Percentiles rank a stretch among this genome's conserved stretches.
Evolutionary conservation across 2,329 filamentous ascomycete genomes (phyloP).

Genomic region (Fusarium hostae): DNA sequence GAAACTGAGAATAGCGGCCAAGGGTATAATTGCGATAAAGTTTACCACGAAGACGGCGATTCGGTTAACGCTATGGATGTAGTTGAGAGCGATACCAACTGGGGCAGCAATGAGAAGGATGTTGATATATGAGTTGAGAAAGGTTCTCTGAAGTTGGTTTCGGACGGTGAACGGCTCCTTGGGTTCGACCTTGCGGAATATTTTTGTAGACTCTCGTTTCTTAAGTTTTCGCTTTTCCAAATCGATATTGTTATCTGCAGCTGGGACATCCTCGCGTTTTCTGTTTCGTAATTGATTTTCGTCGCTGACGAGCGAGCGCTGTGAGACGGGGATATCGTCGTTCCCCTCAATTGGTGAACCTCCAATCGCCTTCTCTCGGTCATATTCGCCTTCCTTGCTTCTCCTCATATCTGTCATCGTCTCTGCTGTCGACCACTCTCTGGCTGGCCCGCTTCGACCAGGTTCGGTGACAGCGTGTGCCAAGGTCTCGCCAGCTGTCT

Average conservation of each 20-base stretch:
- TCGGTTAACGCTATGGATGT: slow-evolving; percentile 63
- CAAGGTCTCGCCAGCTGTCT: slow-evolving; percentile 45
- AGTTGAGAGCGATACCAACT: slow-evolving; percentile 80
- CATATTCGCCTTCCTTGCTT: slow-evolving; percentile 24
- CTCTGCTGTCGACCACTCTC: slow-evolving; percentile 43
- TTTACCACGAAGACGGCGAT: slow-evolving; percentile 85
- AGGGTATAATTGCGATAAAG: slow-evolving; percentile 91
- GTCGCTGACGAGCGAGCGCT: slow-evolving; percentile 35
- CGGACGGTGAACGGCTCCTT: slow-evolving; percentile 67
- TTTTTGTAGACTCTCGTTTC: slow-evolving; percentile 53
- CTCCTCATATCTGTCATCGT: slow-evolving; percentile 36
- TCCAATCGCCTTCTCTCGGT: slow-evolving; percentile 23
- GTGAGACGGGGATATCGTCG: slow-evolving; percentile 33
- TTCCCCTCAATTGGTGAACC: slow-evolving; percentile 33
- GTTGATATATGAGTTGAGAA: slow-evolving; percentile 90
- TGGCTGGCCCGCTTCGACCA: slow-evolving; percentile 35
- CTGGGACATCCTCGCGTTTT: slow-evolving; percentile 40
- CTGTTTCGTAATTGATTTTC: slow-evolving; percentile 47
- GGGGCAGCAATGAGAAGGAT: slow-evolving; percentile 82
- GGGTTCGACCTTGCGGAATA: slow-evolving; percentile 60
- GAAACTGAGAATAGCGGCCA: slow-evolving; percentile 87
- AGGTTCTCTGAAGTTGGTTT: slow-evolving; percentile 77
- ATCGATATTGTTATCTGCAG: slow-evolving; percentile 20
- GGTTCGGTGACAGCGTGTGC: slow-evolving; percentile 52
- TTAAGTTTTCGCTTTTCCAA: slow-evolving; percentile 49